phyloP scores from a whole-genome alignment of 1,139 yeast species.

The Zygoascus hellenicus region DNA sequence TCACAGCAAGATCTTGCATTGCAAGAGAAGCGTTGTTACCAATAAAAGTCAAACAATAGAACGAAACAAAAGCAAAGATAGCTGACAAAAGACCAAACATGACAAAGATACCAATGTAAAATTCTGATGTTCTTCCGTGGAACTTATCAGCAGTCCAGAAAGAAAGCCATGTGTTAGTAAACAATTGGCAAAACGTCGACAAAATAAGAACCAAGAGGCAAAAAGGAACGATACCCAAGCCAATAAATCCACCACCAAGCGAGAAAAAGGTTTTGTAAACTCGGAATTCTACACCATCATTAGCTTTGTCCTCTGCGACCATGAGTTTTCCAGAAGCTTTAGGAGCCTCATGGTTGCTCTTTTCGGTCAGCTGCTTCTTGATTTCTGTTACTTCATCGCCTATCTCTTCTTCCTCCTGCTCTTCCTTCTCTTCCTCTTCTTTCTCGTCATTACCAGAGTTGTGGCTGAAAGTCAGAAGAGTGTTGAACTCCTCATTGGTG shows the following conservation, averaged over 20 bases:
- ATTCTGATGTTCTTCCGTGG: conserved; percentile 40
- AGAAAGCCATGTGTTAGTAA: conserved; percentile 78
- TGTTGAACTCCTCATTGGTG: conserved; percentile 44
- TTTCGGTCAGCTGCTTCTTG: conserved; percentile 9
- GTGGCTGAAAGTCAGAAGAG: conserved; percentile 45
- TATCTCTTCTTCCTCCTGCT: conserved; percentile 19
- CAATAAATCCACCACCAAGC: conserved; percentile 51
- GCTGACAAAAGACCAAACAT: conserved; percentile 42
- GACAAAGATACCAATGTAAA: conserved; percentile 70
- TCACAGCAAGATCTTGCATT: conserved; percentile 46
- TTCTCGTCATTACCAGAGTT: conserved; percentile 35
- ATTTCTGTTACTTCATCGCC: conserved; percentile 15
- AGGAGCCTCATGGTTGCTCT: conserved; percentile 9
- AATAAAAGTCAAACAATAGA: conserved; percentile 44
- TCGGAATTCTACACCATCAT: conserved; percentile 41
- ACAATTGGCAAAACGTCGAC: conserved; percentile 55
- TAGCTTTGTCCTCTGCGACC: conserved; percentile 45
- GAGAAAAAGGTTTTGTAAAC: conserved; percentile 50
- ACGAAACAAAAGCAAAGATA: conserved; percentile 39
- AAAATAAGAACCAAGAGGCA: conserved; percentile 38
- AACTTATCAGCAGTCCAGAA: conserved; percentile 70
- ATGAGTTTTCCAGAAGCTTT: conserved; percentile 32
- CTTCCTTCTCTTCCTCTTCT: conserved; percentile 25
- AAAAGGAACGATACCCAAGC: conserved; percentile 39
- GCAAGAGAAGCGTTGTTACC: conserved; percentile 40